Conservation (phyloP, 306 rosid species). For the Gynostemma pentaphyllum region DNA sequence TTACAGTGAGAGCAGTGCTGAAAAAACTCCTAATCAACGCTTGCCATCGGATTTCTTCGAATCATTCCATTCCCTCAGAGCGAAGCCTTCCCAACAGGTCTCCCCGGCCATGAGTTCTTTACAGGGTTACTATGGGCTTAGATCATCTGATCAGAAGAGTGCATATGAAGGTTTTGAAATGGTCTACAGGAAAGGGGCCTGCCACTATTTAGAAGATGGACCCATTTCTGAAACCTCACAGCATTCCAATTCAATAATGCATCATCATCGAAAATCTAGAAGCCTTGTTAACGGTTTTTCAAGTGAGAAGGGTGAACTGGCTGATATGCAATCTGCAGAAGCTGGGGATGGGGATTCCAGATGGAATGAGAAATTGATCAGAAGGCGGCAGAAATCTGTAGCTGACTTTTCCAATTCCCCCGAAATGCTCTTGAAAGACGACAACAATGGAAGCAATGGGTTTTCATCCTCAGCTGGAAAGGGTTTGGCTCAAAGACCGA, state of each 20-base stretch:
- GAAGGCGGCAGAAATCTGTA: slow-evolving; percentile 58
- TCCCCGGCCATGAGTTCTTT: slow-evolving; percentile 68
- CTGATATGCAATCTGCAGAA: slow-evolving; percentile 14
- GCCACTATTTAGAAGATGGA: slow-evolving; percentile 32
- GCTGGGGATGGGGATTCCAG: slow-evolving; percentile 26
- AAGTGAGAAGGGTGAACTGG: slow-evolving; percentile 40
- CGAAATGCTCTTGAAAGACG: slow-evolving; percentile 53
- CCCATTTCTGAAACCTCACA: slow-evolving; percentile 10
- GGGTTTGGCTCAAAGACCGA: slow-evolving; percentile 63
- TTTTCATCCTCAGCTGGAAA: slow-evolving; percentile 51
- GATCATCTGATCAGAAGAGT: slow-evolving; percentile 23
- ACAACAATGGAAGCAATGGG: slow-evolving; percentile 28
- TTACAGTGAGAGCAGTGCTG: slow-evolving; percentile 30
- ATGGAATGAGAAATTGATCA: slow-evolving; percentile 32
- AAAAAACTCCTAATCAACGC: slow-evolving; percentile 19
- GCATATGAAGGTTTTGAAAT: slow-evolving; percentile 25
- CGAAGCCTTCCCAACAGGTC: slow-evolving; percentile 30
- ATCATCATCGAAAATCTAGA: slow-evolving; percentile 42
- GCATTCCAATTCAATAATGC: slow-evolving; percentile 15
- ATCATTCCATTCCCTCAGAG: slow-evolving; percentile 45
- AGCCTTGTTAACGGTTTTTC: slow-evolving; percentile 42
- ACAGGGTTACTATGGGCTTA: slow-evolving; percentile 71
- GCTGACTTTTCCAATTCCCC: slow-evolving; percentile 46
- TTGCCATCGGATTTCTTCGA: slow-evolving; percentile 34
- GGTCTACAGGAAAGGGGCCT: slow-evolving; percentile 19